A percentile compares a stretch with the other conserved stretches of the same genome.
Conservation (phyloP, 306 rosid genomes). For the Senna tora region DNA sequence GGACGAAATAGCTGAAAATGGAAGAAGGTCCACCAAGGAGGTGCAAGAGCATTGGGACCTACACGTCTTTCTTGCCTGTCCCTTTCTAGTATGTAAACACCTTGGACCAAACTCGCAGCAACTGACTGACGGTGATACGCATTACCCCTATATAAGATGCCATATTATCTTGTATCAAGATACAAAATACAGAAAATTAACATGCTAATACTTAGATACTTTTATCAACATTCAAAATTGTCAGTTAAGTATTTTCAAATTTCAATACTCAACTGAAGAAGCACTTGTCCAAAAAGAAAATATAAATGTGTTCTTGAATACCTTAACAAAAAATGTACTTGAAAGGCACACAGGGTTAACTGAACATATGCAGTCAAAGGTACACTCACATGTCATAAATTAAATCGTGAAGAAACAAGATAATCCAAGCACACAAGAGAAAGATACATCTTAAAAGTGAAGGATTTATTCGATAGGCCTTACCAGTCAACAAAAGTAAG, state of each 20-base stretch:
- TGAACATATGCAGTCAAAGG: not conserved
- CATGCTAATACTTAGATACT: slow-evolving; percentile 8
- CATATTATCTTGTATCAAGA: slow-evolving; percentile 13
- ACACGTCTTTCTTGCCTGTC: slow-evolving; percentile 73
- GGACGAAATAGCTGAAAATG: slow-evolving; percentile 68
- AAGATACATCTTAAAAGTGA: not conserved
- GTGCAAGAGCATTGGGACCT: slow-evolving; percentile 71
- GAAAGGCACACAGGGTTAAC: not conserved
- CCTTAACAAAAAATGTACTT: not conserved
- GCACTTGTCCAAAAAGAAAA: slow-evolving; percentile 18
- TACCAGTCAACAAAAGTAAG: slow-evolving; percentile 77
- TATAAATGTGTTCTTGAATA: not conserved
- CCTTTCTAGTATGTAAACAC: slow-evolving; percentile 78
- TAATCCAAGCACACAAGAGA: not conserved
- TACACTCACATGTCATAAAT: not conserved
- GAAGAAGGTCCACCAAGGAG: slow-evolving; percentile 89
- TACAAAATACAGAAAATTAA: slow-evolving; percentile 6
- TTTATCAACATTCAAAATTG: not conserved
- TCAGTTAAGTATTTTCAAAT: slow-evolving; percentile 17
- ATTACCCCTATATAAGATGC: slow-evolving; percentile 59
- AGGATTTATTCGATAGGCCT: slow-evolving; percentile 31
- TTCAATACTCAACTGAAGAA: slow-evolving; percentile 5
- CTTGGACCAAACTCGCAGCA: slow-evolving; percentile 93
- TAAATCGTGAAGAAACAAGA: slow-evolving; percentile 14
- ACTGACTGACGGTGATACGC: slow-evolving; percentile 69